Conservation (phyloP, 495 filamentous ascomycete species). For the Aspergillus avenaceus region DNA sequence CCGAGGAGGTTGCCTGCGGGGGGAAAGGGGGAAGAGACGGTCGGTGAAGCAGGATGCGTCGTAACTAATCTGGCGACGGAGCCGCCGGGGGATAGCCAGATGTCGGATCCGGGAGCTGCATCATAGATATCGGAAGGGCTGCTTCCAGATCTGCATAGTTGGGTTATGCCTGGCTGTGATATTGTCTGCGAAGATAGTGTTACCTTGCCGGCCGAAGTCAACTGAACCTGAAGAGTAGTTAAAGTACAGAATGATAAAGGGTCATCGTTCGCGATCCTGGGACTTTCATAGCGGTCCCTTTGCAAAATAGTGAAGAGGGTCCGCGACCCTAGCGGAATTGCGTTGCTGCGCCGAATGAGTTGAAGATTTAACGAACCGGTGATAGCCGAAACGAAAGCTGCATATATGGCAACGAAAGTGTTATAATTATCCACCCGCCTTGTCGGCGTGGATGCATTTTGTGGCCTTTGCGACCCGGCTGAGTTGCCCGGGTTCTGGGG, state of each 20-base stretch:
- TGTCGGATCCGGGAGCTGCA: slow-evolving; percentile 28
- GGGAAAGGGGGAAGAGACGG: slow-evolving; percentile 19
- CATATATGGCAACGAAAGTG: slow-evolving; percentile 39
- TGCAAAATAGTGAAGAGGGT: slow-evolving; percentile 39
- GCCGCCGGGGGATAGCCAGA: slow-evolving; percentile 51
- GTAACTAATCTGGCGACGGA: slow-evolving; percentile 42
- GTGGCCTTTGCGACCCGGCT: slow-evolving; percentile 23
- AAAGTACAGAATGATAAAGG: slow-evolving; percentile 27
- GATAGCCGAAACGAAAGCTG: slow-evolving; percentile 41
- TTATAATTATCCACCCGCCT: slow-evolving; percentile 32
- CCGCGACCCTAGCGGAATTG: slow-evolving; percentile 43
- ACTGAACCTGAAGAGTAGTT: slow-evolving; percentile 37
- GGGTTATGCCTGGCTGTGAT: slow-evolving; percentile 34
- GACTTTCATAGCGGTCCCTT: slow-evolving; percentile 26
- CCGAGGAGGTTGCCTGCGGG: slow-evolving; percentile 9
- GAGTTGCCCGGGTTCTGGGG: slow-evolving; percentile 18
- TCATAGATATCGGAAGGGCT: slow-evolving; percentile 16
- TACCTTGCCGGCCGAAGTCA: slow-evolving; percentile 34
- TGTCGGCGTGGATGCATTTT: slow-evolving; percentile 21
- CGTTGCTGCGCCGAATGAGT: slow-evolving; percentile 31
- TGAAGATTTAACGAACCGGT: slow-evolving; percentile 39
- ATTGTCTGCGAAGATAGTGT: slow-evolving; percentile 38
- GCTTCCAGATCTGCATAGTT: slow-evolving; percentile 23
- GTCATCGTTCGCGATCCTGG: slow-evolving; percentile 25
- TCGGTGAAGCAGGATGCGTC: slow-evolving; percentile 17